Evolutionary conservation across 495 filamentous ascomycete genomes (phyloP).

Genomic region (Neurospora sp.): DNA sequence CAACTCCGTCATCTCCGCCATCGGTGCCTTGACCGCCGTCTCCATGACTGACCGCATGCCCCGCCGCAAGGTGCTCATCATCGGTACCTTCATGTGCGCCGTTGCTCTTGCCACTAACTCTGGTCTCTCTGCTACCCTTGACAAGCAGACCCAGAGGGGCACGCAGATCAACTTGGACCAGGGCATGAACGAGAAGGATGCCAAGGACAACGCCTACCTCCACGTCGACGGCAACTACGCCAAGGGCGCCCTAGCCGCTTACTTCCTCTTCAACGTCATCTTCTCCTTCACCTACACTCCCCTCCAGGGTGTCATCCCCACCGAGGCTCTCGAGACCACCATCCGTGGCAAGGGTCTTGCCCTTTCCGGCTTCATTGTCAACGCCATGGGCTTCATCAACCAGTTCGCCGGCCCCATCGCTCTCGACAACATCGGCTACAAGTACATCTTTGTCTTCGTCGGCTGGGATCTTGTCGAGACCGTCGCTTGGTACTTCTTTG

Average conservation of each 20-base stretch:
- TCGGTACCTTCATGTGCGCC: constrained; percentile 37
- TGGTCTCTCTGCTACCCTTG: constrained; percentile 32
- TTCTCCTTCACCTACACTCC: constrained; percentile 53
- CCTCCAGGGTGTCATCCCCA: constrained; percentile 48
- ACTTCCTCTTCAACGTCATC: constrained; percentile 50
- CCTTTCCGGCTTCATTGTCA: constrained; percentile 32
- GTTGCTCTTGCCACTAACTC: constrained; percentile 39
- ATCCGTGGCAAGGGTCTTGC: constrained; percentile 42
- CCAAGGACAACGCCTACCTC: constrained; percentile 2
- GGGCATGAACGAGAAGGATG: neutral
- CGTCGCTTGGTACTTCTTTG: constrained; percentile 36
- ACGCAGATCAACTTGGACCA: neutral
- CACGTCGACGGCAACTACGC: constrained; percentile 27
- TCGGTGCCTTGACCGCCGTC: constrained; percentile 35
- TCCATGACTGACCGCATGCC: constrained; percentile 33
- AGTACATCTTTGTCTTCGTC: constrained; percentile 41
- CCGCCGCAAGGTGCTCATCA: constrained; percentile 32
- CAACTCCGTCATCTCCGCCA: constrained; percentile 32
- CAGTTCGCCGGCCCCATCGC: constrained; percentile 40
- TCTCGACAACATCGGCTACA: constrained; percentile 36
- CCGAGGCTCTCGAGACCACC: constrained; percentile 42
- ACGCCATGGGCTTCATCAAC: constrained; percentile 40
- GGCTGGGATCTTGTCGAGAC: constrained; percentile 36
- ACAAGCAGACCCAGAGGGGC: constrained; percentile 21
- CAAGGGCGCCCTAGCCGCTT: constrained; percentile 34